A percentile compares a stretch with the other conserved stretches of the same genome.
Evolutionary conservation across 148 eudicot genomes (phyloP).

Genomic region (Dianthus caryophyllus): DNA sequence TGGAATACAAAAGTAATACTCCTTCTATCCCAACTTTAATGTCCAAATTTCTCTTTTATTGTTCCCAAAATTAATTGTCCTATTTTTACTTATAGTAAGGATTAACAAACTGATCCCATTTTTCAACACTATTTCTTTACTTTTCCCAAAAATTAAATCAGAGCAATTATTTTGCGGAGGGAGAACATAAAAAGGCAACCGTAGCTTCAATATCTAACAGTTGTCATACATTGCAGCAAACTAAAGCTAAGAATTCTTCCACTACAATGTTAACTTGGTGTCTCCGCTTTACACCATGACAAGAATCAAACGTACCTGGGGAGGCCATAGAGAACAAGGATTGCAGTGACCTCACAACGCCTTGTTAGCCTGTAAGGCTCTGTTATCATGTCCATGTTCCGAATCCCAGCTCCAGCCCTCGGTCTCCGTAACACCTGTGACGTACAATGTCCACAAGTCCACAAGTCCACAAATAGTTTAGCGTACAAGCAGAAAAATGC

Average conservation of each 20-base stretch:
- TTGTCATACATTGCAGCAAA: too few species aligned
- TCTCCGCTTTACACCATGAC: not conserved
- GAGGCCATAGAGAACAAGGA: slow-evolving; percentile 80
- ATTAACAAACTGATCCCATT: too few species aligned
- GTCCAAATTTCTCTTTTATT: too few species aligned
- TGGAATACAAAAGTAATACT: too few species aligned
- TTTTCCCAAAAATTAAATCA: too few species aligned
- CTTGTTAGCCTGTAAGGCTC: slow-evolving; percentile 73
- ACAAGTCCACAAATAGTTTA: not conserved
- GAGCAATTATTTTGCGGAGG: too few species aligned
- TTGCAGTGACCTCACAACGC: slow-evolving; percentile 89
- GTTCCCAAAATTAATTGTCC: too few species aligned
- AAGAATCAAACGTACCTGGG: slow-evolving; percentile 53
- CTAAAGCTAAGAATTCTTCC: not conserved
- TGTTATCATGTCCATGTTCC: slow-evolving; percentile 65
- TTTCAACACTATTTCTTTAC: too few species aligned
- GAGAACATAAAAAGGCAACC: too few species aligned
- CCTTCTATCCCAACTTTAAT: too few species aligned
- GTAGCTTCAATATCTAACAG: too few species aligned
- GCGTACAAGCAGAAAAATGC: not conserved
- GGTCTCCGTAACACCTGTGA: slow-evolving; percentile 70
- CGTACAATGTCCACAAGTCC: slow-evolving; percentile 3
- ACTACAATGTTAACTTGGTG: not conserved
- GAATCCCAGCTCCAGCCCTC: slow-evolving; percentile 51
- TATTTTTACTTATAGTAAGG: too few species aligned